Conservation (phyloP, 2,329 filamentous ascomycete species). For the Neurospora sp. region DNA sequence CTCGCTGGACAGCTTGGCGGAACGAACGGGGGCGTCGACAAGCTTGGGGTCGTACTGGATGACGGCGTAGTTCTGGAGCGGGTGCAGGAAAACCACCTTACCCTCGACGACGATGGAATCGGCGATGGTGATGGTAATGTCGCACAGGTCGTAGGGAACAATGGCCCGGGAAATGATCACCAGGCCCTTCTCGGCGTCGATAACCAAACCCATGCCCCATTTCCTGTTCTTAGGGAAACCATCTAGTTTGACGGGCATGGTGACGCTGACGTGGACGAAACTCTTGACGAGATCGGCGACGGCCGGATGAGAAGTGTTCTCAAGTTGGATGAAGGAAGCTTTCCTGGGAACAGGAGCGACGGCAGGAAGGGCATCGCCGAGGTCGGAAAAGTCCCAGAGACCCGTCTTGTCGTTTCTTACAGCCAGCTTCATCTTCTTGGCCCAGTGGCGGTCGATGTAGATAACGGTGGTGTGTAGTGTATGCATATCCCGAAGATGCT, state of each 20-base stretch:
- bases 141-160: conserved; percentile 92
- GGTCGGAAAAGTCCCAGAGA: conserved; percentile 86
- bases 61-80: conserved; percentile 92
- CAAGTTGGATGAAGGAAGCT: conserved; percentile 85
- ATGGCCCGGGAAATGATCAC: conserved; percentile 91
- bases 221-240: conserved; percentile 94
- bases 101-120: conserved; percentile 92
- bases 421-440: conserved; percentile 85
- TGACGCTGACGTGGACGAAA: conserved; percentile 87
- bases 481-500: conserved; percentile 89
- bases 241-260: conserved; percentile 91
- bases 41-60: conserved; percentile 89
- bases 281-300: conserved; percentile 91
- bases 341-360: conserved; percentile 62
- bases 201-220: conserved; percentile 93
- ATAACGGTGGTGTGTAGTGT: conserved; percentile 89
- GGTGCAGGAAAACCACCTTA: conserved; percentile 92
- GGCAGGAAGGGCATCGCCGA: conserved; percentile 72
- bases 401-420: conserved; percentile 83
- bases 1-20: conserved; percentile 70
- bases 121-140: conserved; percentile 91
- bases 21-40: conserved; percentile 89
- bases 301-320: conserved; percentile 77
- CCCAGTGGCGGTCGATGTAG: conserved; percentile 92
- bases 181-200: conserved; percentile 90